Evolutionary conservation across 371 early-diverging fungal genomes (phyloP).

Genomic region (Apophysomyces elegans): DNA sequence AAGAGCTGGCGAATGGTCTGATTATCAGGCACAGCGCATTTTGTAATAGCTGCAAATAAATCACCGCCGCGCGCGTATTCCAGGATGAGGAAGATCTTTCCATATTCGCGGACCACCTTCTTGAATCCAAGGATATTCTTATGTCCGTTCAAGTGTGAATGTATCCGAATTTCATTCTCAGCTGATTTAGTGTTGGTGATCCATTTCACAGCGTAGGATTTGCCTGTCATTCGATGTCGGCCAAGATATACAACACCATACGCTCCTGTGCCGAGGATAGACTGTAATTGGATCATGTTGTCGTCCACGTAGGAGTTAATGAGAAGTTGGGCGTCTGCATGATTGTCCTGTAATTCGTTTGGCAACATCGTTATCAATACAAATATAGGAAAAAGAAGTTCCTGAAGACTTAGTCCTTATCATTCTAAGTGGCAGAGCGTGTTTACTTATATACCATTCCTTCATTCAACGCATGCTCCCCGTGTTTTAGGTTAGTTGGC

Average conservation of each 20-base stretch:
- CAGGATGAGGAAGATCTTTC: constrained; percentile 68
- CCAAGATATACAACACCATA: constrained; percentile 73
- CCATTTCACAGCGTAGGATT: constrained; percentile 68
- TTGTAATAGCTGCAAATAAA: constrained; percentile 65
- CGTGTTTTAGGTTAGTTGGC: background rate
- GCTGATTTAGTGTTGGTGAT: constrained; percentile 54
- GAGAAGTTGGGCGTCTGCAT: constrained; percentile 22
- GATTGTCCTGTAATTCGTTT: background rate
- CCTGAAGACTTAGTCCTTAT: no score
- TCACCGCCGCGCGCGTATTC: constrained; percentile 73
- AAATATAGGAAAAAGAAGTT: background rate
- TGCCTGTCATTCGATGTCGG: constrained; percentile 39
- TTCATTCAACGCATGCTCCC: background rate
- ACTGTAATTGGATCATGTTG: constrained; percentile 37
- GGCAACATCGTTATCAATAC: background rate
- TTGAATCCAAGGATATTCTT: constrained; percentile 70
- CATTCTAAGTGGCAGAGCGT: background rate
- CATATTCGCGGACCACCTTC: constrained; percentile 59
- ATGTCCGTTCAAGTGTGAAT: constrained; percentile 63
- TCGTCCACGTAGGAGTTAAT: constrained; percentile 39
- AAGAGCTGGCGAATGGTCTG: constrained; percentile 54
- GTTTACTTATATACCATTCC: constrained; percentile 1
- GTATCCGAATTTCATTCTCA: constrained; percentile 68
- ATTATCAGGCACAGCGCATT: constrained; percentile 45
- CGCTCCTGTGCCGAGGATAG: constrained; percentile 72